Evolutionary conservation across 1,139 yeast genomes (phyloP).

Genomic region (Yamadazyma epiphylla): DNA sequence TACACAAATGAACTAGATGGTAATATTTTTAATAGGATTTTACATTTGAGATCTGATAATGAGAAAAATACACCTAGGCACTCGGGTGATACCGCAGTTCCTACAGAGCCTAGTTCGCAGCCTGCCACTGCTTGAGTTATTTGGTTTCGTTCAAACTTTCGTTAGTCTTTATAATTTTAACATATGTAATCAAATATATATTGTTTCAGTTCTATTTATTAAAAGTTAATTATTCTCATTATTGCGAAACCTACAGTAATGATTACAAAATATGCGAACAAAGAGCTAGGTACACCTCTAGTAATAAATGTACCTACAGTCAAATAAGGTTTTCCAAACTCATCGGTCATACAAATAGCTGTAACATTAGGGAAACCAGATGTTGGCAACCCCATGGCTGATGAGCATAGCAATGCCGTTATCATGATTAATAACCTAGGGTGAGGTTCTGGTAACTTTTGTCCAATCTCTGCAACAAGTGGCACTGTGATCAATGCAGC

Average conservation of each 20-base stretch:
- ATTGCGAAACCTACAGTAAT: constrained; percentile 67
- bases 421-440: constrained; percentile 65
- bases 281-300: constrained; percentile 66
- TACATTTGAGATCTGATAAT: constrained; percentile 12
- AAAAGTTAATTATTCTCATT: constrained; percentile 49
- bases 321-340: constrained; percentile 63
- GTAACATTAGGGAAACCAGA: constrained; percentile 78
- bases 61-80: constrained; percentile 22
- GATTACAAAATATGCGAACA: constrained; percentile 52
- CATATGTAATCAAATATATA: no score
- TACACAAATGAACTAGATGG: constrained; percentile 28
- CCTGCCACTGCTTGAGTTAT: no score
- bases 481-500: constrained; percentile 74
- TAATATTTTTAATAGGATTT: constrained; percentile 22
- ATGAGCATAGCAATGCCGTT: constrained; percentile 63
- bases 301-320: constrained; percentile 64
- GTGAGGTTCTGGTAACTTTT: constrained; percentile 48
- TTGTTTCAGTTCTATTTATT: constrained; percentile 5
- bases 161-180: no score
- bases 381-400: constrained; percentile 77
- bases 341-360: constrained; percentile 75
- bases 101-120: no score
- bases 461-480: constrained; percentile 65
- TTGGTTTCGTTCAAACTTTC: no score
- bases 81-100: constrained; percentile 33